These are phyloP conservation scores for Passiflora organensis DNA, from an alignment of 345 rosid genomes.

Conservation along the genomic window DNA sequence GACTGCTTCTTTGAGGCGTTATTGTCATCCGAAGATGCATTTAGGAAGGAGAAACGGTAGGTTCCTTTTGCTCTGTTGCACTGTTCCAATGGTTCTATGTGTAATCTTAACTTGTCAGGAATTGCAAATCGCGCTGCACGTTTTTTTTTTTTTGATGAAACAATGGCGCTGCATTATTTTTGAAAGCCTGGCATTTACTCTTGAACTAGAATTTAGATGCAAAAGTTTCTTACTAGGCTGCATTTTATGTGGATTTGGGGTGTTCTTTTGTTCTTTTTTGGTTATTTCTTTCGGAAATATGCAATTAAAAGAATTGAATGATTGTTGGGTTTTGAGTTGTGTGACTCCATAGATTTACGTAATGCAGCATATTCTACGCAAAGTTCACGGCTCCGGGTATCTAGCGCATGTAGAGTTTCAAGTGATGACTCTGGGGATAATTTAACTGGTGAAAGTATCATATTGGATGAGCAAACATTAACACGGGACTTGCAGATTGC, in stretches of 20 bases:
- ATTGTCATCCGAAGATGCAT: conserved; percentile 24
- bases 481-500: conserved; percentile 56
- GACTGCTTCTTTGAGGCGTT: conserved; percentile 13
- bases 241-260: neutral
- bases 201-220: neutral
- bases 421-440: conserved; percentile 52
- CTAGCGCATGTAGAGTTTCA: conserved; percentile 41
- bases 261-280: neutral
- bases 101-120: too few relatives aligned
- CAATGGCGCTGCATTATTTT: too few relatives aligned
- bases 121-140: too few relatives aligned
- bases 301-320: neutral
- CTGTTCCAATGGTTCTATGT: neutral
- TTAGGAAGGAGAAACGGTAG: conserved; percentile 29
- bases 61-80: conserved; percentile 7
- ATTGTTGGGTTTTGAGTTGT: neutral
- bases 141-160: too few relatives aligned
- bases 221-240: too few relatives aligned
- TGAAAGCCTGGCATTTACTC: neutral
- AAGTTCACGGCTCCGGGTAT: conserved; percentile 18
- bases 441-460: conserved; percentile 42
- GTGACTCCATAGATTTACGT: conserved; percentile 4
- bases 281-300: neutral
- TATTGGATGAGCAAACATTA: conserved; percentile 55
- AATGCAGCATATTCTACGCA: conserved; percentile 23